Base-by-base conservation (phyloP, 768 basidiomycete species). In the Rhodotorula toruloides region DNA sequence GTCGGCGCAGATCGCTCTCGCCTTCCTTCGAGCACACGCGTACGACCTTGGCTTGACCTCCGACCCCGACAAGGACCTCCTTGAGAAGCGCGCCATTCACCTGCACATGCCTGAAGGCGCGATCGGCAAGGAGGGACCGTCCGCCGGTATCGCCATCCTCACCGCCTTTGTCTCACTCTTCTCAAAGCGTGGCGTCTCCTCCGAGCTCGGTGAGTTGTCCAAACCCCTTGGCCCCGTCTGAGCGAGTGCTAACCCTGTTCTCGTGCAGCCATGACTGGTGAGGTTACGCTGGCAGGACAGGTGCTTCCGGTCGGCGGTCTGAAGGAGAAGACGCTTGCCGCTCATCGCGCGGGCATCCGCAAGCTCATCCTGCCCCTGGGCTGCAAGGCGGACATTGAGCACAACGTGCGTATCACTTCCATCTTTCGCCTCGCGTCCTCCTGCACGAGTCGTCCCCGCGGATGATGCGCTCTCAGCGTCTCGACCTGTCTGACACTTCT, bases 301-400 rank as follows among this genome's bases (percentile, higher is more conserved):
- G 94, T 99, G 14, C 82, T 96, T 2, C 91, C 94, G 4, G 94
- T 99, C 16, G 94, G 94, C 13, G 94, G 94, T 0, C 79, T 98
- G 69, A 97, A 96, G 80, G 79, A 80, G 74, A 93, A 96, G 82
- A 91, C 94, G 68, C 83, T 97, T 3, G 94, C 94, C 2, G 94
- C 96, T 0, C 96, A 99, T 76, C 86, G 96, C 25, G 91, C 96
- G 1, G 92, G 91, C 6, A 96, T 98, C 81, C 92, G 88, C 79
- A 93, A 87, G 0, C 88, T 91, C 72, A 77, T 93, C 12, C 88
- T 88, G 0, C 91, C 91, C 0, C 86, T 83, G 34, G 93, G 89
- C 4, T 94, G 94, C 77, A 85, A 87, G 32, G 86, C 90, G 0
- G 94, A 98, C 74, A 93, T 99, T 39, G 91, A 97, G 79, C 91